Base-by-base conservation (phyloP, 441 rosid genomes). In the Flueggea neowawraea region DNA sequence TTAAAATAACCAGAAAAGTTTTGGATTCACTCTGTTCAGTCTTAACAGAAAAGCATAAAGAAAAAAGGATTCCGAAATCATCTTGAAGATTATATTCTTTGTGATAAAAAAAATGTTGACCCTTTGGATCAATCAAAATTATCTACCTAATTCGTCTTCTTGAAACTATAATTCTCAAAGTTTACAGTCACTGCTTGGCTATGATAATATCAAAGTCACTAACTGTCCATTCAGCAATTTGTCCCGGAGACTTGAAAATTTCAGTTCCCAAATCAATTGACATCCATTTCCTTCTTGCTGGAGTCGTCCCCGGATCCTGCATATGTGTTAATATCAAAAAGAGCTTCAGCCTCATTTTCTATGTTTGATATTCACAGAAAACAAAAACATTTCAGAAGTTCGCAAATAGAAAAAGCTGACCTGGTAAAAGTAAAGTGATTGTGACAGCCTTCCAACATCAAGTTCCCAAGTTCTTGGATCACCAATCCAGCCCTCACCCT, bases 241-340 rank as follows among this genome's bases (percentile, higher is more conserved):
- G 91, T 68, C 74, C 65, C 48, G 85, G 79, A 55, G 73, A 80
- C 70, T 78, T 85, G 69, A 68, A 90, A 66, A 90, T 84, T 66
- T 90, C 95, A 17, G 95, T 78, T 62, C 96, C 96, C 60, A 90
- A 67, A 75, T 90, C 89, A 68, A 90, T 63, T 0, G 92, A 90
- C 75, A 62, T 73, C 95, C 95, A 87, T 60, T 73, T 72, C 71
- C 92, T 87, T 54, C 58, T 65, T 12, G 83, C 87, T 13, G 87
- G 85, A 60, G 69, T 31, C 10, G 79, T 89, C n/a, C 69, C 84
- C 8, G 86, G 91, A 71, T 85, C 91, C 91, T 88, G 82, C 69
- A 64, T 3, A 9, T 10, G 5, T 47, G 14, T 47, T 47, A 47
- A 14, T 47, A 9, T 47, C 50, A 47, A 47, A 47, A 9, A 47